phyloP scores from a whole-genome alignment of 1,284 basidiomycete species.

The Xanthoconium separans region DNA sequence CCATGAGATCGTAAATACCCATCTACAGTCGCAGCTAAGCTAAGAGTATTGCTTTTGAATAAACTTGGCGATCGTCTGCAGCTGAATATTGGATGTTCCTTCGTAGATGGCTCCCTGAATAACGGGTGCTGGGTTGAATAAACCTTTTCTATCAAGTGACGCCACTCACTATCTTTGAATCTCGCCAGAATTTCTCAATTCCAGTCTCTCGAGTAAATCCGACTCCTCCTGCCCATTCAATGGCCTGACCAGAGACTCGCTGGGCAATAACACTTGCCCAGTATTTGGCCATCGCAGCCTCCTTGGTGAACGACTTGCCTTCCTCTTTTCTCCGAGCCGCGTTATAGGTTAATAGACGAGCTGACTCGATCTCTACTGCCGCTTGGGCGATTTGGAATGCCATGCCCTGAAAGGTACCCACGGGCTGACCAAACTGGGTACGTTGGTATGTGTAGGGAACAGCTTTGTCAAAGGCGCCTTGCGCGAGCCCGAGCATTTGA shows the following conservation, averaged over 20 bases:
- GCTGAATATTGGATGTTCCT: conserved; percentile 95
- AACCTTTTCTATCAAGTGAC: background rate
- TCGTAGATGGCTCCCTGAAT: conserved; percentile 90
- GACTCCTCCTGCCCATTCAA: conserved; percentile 96
- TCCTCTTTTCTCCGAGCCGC: conserved; percentile 94
- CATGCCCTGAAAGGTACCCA: conserved; percentile 96
- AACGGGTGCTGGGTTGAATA: conserved; percentile 9
- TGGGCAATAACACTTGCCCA: conserved; percentile 89
- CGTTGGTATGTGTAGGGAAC: conserved; percentile 94
- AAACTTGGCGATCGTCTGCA: conserved; percentile 94
- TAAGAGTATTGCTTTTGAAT: conserved; percentile 78
- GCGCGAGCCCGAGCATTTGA: conserved; percentile 95
- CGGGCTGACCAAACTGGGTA: conserved; percentile 89
- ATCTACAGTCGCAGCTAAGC: conserved; percentile 29
- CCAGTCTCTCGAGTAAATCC: conserved; percentile 95
- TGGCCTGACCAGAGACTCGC: conserved; percentile 83
- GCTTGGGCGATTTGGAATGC: conserved; percentile 92
- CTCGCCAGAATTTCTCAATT: conserved; percentile 93
- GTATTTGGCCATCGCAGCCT: conserved; percentile 97
- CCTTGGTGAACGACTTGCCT: conserved; percentile 83
- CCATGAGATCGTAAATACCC: conserved; percentile 6
- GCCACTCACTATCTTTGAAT: conserved; percentile 88
- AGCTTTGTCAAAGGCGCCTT: conserved; percentile 93
- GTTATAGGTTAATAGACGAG: conserved; percentile 95
- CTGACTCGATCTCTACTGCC: conserved; percentile 87